Evolutionary conservation across 148 eudicot species (phyloP), one percentile per base, ranked within the genome.

Genomic region (Rhododendron kiyosumense): DNA sequence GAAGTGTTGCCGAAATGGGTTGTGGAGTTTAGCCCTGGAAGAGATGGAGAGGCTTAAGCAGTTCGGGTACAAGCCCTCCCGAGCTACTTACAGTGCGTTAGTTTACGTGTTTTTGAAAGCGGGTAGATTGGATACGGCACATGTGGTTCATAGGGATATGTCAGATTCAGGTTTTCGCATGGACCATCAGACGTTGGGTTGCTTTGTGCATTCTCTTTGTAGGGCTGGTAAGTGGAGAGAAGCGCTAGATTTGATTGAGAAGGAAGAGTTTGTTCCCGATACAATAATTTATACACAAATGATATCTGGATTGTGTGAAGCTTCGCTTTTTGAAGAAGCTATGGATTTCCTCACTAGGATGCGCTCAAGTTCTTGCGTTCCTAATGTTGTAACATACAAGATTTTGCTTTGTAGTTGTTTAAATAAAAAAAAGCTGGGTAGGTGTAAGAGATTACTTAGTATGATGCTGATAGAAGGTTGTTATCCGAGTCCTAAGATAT

Each of bases 381-480:
- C 99, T 83, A 97, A 97, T 92, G 91, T 87, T 81, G 87, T 93
- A 73, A 97, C 99, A 63, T 95, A 91, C 91, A 91, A 90, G 85
- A 84, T 90, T 75, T 91, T 97, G 88, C 95, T 97, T 84, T 91
- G 92, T 89, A 98, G 93, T 84, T 95, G 93, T 86, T 89, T 97
- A 84, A 95, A 88, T 63, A 94, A 95, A 86, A 88, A 88, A 77
- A 90, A 93, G 89, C 92, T 97, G 54, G 95, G 93, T 82, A 92
- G 93, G 88, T 95, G 98, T 90, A 97, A 95, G 91, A 92, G 93
- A 85, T 87, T 97, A 88, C 89, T 97, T 51, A 90, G 88, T 85
- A 94, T 91, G 94, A 97, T 97, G 99, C 93, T 94, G 74, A 89
- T 85, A 13, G 99, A 97, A 91, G 99, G 99, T n/a, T 97, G 98